Evolutionary conservation across 1,284 basidiomycete genomes (phyloP).

Genomic region (Rhizoctonia solani): DNA sequence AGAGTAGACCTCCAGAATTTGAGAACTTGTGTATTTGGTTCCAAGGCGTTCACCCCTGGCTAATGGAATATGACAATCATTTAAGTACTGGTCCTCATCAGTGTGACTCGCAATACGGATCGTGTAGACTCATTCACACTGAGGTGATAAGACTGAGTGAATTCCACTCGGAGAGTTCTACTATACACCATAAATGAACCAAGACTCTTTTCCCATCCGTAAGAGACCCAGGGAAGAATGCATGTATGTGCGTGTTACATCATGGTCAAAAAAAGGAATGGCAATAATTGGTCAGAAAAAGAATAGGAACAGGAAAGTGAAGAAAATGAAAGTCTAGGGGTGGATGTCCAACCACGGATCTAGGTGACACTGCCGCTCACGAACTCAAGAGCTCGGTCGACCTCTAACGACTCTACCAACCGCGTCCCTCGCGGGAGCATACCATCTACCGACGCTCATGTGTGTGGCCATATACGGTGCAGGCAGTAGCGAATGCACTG

Average conservation of each 20-base stretch:
- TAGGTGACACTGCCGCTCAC: too few relatives aligned
- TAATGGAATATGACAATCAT: too few relatives aligned
- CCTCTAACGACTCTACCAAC: conserved; percentile 16
- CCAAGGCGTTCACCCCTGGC: too few relatives aligned
- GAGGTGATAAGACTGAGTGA: too few relatives aligned
- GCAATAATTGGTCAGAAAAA: neutral
- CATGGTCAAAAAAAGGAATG: neutral
- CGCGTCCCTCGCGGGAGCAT: conserved; percentile 18
- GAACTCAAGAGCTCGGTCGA: neutral
- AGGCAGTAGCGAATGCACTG: conserved; percentile 9
- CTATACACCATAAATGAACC: neutral
- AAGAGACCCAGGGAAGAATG: neutral
- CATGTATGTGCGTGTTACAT: neutral
- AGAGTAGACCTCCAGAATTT: too few relatives aligned
- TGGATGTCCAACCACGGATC: neutral
- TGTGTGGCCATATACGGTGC: conserved; percentile 30
- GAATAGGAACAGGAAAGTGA: neutral
- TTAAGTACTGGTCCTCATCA: too few relatives aligned
- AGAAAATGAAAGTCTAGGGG: neutral
- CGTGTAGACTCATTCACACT: too few relatives aligned
- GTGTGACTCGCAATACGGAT: too few relatives aligned
- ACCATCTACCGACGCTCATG: conserved; percentile 20
- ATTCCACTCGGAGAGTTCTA: neutral
- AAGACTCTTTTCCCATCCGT: neutral
- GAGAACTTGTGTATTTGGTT: too few relatives aligned